Percentiles rank a stretch among this genome's conserved stretches.
Evolutionary conservation across 2,329 filamentous ascomycete genomes (phyloP).

Genomic region (Alternaria alternata): DNA sequence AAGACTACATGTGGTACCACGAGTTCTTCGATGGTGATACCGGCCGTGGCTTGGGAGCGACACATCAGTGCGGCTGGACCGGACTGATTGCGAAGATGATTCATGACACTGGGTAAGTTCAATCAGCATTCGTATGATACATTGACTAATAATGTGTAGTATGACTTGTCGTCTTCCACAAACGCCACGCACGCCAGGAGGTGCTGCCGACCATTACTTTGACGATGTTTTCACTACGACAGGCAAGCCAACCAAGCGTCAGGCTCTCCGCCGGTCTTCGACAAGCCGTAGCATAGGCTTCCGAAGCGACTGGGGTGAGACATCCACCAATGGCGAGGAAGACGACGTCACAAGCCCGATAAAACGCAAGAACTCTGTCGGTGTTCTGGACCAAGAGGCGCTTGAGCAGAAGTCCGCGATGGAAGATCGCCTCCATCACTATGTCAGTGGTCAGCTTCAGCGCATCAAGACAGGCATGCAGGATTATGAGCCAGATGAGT

Average conservation of each 20-base stretch:
- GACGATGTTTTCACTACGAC: constrained; percentile 80
- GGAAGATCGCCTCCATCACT: constrained; percentile 75
- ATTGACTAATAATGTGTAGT: constrained; percentile 54
- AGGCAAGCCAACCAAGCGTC: constrained; percentile 54
- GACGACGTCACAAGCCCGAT: constrained; percentile 42
- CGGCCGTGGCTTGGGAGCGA: constrained; percentile 87
- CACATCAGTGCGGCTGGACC: constrained; percentile 96
- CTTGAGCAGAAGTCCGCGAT: constrained; percentile 48
- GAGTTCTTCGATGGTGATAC: constrained; percentile 96
- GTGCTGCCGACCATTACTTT: constrained; percentile 91
- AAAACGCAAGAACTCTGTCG: constrained; percentile 58
- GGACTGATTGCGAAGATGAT: constrained; percentile 96
- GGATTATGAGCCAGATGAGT: constrained; percentile 66
- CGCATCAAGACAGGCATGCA: constrained; percentile 70
- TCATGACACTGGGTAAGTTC: constrained; percentile 88
- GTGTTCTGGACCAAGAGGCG: constrained; percentile 62
- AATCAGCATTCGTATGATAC: background rate
- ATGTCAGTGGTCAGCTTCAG: constrained; percentile 82
- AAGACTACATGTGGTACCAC: constrained; percentile 92
- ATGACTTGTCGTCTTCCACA: constrained; percentile 65
- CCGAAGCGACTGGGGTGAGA: constrained; percentile 74
- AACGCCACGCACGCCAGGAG: constrained; percentile 86
- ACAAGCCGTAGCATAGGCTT: constrained; percentile 84
- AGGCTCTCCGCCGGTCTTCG: constrained; percentile 76
- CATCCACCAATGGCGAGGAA: constrained; percentile 47